phyloP scores from a whole-genome alignment of 2,329 filamentous ascomycete genomes.

The Phyllosticta ampelicida region DNA sequence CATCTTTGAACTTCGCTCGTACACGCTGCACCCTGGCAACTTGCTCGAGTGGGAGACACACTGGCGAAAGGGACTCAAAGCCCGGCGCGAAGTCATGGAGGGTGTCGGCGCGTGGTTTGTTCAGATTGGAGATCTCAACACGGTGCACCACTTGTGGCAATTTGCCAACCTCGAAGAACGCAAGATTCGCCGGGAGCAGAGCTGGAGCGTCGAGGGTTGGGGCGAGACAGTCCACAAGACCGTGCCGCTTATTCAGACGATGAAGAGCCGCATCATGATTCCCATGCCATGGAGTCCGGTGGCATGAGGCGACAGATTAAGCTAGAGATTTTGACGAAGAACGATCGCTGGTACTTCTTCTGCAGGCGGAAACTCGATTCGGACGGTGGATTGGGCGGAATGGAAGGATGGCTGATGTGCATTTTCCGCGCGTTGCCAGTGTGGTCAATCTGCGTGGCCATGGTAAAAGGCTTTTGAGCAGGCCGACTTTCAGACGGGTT shows the following conservation, averaged over 20 bases:
- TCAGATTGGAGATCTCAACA: slow-evolving; percentile 94
- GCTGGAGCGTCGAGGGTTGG: slow-evolving; percentile 93
- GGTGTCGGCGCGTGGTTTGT: slow-evolving; percentile 98
- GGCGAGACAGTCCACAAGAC: slow-evolving; percentile 97
- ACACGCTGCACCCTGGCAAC: slow-evolving; percentile 91
- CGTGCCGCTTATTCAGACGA: slow-evolving; percentile 88
- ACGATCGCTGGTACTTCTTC: background rate
- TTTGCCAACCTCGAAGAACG: slow-evolving; percentile 95
- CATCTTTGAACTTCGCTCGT: slow-evolving; percentile 90
- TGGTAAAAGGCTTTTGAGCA: background rate
- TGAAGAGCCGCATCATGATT: slow-evolving; percentile 89
- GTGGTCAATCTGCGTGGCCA: background rate
- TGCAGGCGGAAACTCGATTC: background rate
- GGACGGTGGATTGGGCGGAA: background rate
- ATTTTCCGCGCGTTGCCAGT: background rate
- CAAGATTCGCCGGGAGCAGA: slow-evolving; percentile 80
- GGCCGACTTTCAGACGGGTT: background rate
- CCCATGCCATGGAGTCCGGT: slow-evolving; percentile 93
- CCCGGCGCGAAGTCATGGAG: slow-evolving; percentile 93
- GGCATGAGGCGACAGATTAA: background rate
- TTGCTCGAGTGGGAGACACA: slow-evolving; percentile 98
- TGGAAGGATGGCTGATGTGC: background rate
- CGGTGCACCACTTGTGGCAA: slow-evolving; percentile 96
- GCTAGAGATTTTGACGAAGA: background rate
- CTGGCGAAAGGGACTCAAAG: slow-evolving; percentile 86